A percentile compares a stretch with the other conserved stretches of the same genome.
Conservation (phyloP, 805 yeast genomes). For the Alloascoidea africana region DNA sequence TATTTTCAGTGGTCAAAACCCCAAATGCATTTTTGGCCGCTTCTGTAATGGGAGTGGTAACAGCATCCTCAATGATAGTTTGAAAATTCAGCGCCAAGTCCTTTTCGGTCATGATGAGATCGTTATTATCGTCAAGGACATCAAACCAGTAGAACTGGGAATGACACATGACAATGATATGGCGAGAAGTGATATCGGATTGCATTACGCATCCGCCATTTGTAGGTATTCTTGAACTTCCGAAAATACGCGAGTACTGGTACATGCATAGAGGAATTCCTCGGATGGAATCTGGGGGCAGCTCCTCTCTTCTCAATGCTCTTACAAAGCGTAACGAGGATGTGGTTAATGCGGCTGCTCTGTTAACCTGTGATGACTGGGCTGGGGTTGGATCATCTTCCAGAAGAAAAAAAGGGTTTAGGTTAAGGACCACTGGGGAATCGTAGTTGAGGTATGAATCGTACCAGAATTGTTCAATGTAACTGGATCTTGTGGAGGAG, state of each 20-base stretch:
- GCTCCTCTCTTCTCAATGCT: slow-evolving; percentile 60
- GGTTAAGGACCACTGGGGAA: slow-evolving; percentile 67
- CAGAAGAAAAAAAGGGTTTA: slow-evolving; percentile 78
- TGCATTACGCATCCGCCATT: slow-evolving; percentile 75
- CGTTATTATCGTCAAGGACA: slow-evolving; percentile 60
- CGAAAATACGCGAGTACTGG: slow-evolving; percentile 77
- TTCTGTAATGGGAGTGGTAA: slow-evolving; percentile 31
- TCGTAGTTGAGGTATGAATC: slow-evolving; percentile 82
- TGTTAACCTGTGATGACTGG: slow-evolving; percentile 47
- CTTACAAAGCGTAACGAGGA: slow-evolving; percentile 69
- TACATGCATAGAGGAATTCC: slow-evolving; percentile 76
- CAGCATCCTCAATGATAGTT: slow-evolving; percentile 64
- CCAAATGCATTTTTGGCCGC: slow-evolving; percentile 73
- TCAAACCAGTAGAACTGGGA: slow-evolving; percentile 94
- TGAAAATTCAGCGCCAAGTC: slow-evolving; percentile 65
- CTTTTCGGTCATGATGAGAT: slow-evolving; percentile 56
- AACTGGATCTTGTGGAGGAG: slow-evolving; percentile 50
- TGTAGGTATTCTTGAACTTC: slow-evolving; percentile 78
- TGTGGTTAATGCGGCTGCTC: slow-evolving; percentile 69
- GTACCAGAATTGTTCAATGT: slow-evolving; percentile 90
- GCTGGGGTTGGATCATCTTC: slow-evolving; percentile 83
- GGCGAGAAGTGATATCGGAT: slow-evolving; percentile 59
- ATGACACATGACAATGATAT: slow-evolving; percentile 66
- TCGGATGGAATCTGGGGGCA: slow-evolving; percentile 54
- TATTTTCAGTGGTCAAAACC: slow-evolving; percentile 80